phyloP scores from a whole-genome alignment of 2,329 filamentous ascomycete genomes.

The Elsinoe fawcettii region DNA sequence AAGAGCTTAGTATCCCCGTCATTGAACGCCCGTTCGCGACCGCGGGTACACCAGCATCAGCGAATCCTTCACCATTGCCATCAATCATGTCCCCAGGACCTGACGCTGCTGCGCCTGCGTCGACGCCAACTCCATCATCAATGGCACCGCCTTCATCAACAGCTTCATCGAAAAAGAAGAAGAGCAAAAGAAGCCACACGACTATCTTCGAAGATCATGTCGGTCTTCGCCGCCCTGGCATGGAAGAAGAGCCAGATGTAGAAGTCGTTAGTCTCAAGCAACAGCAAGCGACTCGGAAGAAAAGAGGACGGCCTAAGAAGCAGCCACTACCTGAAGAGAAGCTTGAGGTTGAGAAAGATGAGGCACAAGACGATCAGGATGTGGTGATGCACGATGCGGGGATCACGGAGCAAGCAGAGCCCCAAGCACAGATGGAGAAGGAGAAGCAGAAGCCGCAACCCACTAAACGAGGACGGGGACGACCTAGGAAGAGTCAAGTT shows the following conservation, averaged over 20 bases:
- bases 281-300: slow-evolving; percentile 27
- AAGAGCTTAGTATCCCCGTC: background rate
- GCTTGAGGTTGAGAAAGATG: background rate
- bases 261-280: slow-evolving; percentile 22
- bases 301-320: slow-evolving; percentile 17
- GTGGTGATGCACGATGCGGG: background rate
- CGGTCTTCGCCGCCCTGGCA: slow-evolving; percentile 16
- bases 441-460: background rate
- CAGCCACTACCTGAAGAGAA: background rate
- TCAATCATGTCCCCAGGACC: background rate
- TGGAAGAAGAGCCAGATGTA: background rate
- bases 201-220: slow-evolving; percentile 32
- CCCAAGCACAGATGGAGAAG: slow-evolving; percentile 7
- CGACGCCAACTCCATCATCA: background rate
- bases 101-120: background rate
- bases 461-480: background rate
- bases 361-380: background rate
- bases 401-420: background rate
- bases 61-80: background rate
- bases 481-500: slow-evolving; percentile 1
- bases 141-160: background rate
- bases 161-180: background rate
- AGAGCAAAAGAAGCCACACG: slow-evolving; percentile 24
- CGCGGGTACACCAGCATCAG: background rate
- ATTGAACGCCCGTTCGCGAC: background rate